Evolutionary conservation across 2,329 filamentous ascomycete genomes (phyloP).

Genomic region (Thermochaetoides dissita): DNA sequence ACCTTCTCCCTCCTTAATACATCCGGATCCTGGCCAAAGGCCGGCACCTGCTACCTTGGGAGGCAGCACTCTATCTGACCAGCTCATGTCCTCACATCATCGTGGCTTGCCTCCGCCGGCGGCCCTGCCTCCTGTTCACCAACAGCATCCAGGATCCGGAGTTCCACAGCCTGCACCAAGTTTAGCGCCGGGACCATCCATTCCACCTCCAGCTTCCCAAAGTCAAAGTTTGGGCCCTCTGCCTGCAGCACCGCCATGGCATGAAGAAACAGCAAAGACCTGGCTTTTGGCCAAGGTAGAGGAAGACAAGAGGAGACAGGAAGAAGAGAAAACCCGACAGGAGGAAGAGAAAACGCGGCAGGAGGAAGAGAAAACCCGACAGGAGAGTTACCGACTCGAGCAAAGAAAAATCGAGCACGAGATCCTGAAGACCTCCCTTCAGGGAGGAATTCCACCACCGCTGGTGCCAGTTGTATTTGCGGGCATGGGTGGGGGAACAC

Average conservation of each 20-base stretch:
- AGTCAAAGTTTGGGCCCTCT: conserved; percentile 36
- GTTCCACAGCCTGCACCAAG: conserved; percentile 21
- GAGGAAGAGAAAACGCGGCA: conserved; percentile 63
- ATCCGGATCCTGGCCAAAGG: conserved; percentile 33
- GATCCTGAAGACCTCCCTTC: conserved; percentile 55
- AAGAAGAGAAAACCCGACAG: conserved; percentile 60
- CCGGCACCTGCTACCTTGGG: conserved; percentile 25
- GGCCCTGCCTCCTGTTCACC: conserved; percentile 44
- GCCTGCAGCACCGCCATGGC: conserved; percentile 53
- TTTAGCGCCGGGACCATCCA: conserved; percentile 14
- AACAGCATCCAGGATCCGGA: conserved; percentile 22
- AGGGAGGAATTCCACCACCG: conserved; percentile 56
- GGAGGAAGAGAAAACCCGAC: conserved; percentile 56
- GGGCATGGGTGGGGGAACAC: conserved; percentile 50
- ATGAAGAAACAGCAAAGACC: conserved; percentile 57
- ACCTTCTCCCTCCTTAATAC: conserved; percentile 39
- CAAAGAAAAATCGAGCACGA: conserved; percentile 59
- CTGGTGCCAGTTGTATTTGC: conserved; percentile 65
- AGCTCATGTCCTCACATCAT: conserved; percentile 55
- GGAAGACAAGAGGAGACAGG: conserved; percentile 59
- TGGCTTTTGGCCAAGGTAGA: conserved; percentile 61
- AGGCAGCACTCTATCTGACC: conserved; percentile 33
- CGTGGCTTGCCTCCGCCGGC: conserved; percentile 56
- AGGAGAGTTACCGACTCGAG: conserved; percentile 54
- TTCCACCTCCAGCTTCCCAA: conserved; percentile 20